Evolutionary conservation across 2,329 filamentous ascomycete genomes (phyloP).

Genomic region (Chaetothyriales sp.): DNA sequence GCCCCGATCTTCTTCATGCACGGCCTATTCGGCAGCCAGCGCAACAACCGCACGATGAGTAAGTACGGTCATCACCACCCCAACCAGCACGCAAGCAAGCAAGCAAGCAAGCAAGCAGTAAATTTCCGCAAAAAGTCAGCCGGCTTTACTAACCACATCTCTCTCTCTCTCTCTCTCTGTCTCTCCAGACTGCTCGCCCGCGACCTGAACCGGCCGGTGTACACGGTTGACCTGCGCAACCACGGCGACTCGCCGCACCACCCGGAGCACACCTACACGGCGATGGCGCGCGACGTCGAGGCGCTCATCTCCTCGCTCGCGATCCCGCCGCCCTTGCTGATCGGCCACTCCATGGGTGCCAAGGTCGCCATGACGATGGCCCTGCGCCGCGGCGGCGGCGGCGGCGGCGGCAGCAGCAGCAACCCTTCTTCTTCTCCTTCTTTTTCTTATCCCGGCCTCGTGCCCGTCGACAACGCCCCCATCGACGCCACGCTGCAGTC

Average conservation of each 20-base stretch:
- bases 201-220: slow-evolving; percentile 66
- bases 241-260: slow-evolving; percentile 81
- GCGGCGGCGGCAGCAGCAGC: slow-evolving; percentile 18
- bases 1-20: slow-evolving; percentile 75
- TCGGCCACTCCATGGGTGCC: slow-evolving; percentile 94
- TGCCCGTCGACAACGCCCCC: slow-evolving; percentile 85
- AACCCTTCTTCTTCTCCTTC: no score
- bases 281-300: slow-evolving; percentile 71
- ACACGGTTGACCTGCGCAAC: slow-evolving; percentile 77
- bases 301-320: slow-evolving; percentile 61
- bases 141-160: no score
- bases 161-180: no score
- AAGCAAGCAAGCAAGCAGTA: no score
- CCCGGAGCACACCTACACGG: slow-evolving; percentile 58
- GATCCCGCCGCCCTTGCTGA: slow-evolving; percentile 53
- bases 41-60: slow-evolving; percentile 87
- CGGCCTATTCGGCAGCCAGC: slow-evolving; percentile 72
- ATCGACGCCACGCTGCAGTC: slow-evolving; percentile 60
- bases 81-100: no score
- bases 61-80: slow-evolving; percentile 46
- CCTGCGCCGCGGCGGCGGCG: slow-evolving; percentile 43
- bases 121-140: no score
- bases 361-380: slow-evolving; percentile 85
- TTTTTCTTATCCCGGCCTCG: slow-evolving; percentile 56
- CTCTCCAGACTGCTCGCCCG: slow-evolving; percentile 61